phyloP scores from a whole-genome alignment of 2,329 filamentous ascomycete genomes.

The Talaromyces marneffei region DNA sequence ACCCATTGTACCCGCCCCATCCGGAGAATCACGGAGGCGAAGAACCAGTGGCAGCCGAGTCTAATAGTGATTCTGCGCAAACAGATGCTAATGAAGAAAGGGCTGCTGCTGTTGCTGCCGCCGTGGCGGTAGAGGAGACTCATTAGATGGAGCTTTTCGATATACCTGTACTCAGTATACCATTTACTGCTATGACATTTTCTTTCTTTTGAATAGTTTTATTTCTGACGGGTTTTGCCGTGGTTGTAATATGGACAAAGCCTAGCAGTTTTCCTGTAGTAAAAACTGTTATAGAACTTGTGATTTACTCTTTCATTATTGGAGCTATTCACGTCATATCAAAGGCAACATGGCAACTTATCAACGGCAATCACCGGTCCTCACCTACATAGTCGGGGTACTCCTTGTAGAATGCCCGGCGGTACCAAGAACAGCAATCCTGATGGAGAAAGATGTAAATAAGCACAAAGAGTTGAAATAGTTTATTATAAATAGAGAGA shows the following conservation, averaged over 20 bases:
- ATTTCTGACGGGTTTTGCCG: too few species aligned
- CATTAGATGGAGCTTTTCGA: conserved; percentile 4
- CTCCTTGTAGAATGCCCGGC: neutral
- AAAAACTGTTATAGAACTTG: too few species aligned
- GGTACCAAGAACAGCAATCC: neutral
- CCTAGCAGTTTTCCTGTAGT: too few species aligned
- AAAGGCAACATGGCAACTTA: too few species aligned
- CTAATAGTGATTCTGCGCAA: conserved; percentile 1
- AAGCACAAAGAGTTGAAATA: neutral
- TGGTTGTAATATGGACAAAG: too few species aligned
- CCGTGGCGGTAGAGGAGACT: conserved; percentile 12
- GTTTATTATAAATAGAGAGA: neutral
- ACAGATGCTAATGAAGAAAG: conserved; percentile 7
- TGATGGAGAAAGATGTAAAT: neutral
- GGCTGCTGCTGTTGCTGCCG: conserved; percentile 13
- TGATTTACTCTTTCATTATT: neutral
- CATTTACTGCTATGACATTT: neutral
- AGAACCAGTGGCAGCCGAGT: conserved; percentile 1
- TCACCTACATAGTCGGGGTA: too few species aligned
- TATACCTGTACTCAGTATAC: neutral
- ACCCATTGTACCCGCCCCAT: conserved; percentile 40
- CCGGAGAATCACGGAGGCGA: conserved; percentile 10
- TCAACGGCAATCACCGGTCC: neutral
- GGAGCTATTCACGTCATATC: neutral
- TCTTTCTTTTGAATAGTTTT: conserved; percentile 3